These are phyloP conservation scores for Talaromyces sp. DNA, from an alignment of 2,329 filamentous ascomycete genomes.

Conservation along the genomic window DNA sequence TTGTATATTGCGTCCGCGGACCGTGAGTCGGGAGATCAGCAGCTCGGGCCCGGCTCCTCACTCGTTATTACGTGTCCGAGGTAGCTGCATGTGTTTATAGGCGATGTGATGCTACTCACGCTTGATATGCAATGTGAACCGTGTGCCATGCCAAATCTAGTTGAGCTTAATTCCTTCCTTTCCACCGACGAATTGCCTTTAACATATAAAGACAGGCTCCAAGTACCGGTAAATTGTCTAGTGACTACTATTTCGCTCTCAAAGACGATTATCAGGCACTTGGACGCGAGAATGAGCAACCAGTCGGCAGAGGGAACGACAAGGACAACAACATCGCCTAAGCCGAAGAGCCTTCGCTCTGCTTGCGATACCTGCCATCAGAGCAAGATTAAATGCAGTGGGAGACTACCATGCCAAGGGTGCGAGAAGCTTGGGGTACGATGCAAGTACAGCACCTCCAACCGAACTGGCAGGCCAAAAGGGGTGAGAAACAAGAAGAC, in stretches of 20 bases:
- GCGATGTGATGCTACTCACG: not conserved
- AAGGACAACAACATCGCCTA: not conserved
- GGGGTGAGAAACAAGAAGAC: slow-evolving; percentile 8
- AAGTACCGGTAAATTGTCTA: not conserved
- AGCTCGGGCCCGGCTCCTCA: not conserved
- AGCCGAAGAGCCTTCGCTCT: slow-evolving; percentile 2
- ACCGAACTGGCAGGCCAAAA: slow-evolving; percentile 9
- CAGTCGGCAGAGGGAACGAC: not conserved
- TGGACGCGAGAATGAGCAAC: not conserved
- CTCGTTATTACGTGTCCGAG: not conserved
- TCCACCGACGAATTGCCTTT: not conserved
- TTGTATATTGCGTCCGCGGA: too few species aligned
- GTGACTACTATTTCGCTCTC: not conserved
- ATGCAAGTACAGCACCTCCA: slow-evolving; percentile 9
- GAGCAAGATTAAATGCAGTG: slow-evolving; percentile 15
- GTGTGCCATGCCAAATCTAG: not conserved
- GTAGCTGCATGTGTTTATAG: not conserved
- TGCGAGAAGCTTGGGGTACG: slow-evolving; percentile 4
- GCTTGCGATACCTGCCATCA: slow-evolving; percentile 11
- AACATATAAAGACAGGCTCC: not conserved
- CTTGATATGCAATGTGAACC: not conserved
- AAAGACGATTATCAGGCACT: not conserved
- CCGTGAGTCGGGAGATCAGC: not conserved
- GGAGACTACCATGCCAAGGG: slow-evolving; percentile 16
- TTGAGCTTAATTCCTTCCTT: not conserved